These are phyloP conservation scores for Suillus paluster DNA, from an alignment of 768 basidiomycete species.

Conservation along the genomic window DNA sequence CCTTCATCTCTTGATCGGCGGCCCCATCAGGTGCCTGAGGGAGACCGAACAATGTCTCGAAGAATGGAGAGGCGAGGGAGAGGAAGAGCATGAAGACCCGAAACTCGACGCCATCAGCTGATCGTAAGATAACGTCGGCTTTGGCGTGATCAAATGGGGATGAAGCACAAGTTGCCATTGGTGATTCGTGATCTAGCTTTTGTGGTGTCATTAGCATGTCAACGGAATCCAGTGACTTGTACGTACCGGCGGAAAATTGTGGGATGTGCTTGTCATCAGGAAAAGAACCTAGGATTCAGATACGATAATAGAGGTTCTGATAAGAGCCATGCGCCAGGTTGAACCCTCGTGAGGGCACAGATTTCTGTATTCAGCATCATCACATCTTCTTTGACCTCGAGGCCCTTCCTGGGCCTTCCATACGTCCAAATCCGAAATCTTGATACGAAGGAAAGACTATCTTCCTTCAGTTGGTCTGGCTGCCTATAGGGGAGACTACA, in stretches of 20 bases:
- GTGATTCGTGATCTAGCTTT: neutral
- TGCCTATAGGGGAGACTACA: too few relatives aligned
- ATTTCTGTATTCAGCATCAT: neutral
- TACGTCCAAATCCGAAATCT: too few relatives aligned
- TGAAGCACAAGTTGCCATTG: slow-evolving; percentile 3
- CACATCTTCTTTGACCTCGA: slow-evolving; percentile 3
- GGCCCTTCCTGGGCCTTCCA: neutral
- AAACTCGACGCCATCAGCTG: slow-evolving; percentile 29
- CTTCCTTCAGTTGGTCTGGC: too few relatives aligned
- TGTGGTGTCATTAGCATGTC: neutral
- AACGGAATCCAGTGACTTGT: neutral
- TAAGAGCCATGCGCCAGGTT: neutral
- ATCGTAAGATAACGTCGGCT: slow-evolving; percentile 19
- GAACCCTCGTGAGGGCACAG: neutral
- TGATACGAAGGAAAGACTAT: too few relatives aligned
- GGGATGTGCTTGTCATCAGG: neutral
- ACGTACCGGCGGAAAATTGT: neutral
- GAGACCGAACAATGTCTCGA: slow-evolving; percentile 31
- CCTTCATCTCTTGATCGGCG: slow-evolving; percentile 6
- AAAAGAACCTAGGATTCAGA: neutral
- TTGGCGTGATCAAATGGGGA: slow-evolving; percentile 14
- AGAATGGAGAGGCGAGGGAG: slow-evolving; percentile 33
- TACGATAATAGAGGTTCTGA: neutral
- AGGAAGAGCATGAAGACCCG: slow-evolving; percentile 31
- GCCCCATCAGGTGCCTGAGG: slow-evolving; percentile 20